Evolutionary conservation across 1,284 basidiomycete species (phyloP).

Genomic region (Trametes hirsuta): DNA sequence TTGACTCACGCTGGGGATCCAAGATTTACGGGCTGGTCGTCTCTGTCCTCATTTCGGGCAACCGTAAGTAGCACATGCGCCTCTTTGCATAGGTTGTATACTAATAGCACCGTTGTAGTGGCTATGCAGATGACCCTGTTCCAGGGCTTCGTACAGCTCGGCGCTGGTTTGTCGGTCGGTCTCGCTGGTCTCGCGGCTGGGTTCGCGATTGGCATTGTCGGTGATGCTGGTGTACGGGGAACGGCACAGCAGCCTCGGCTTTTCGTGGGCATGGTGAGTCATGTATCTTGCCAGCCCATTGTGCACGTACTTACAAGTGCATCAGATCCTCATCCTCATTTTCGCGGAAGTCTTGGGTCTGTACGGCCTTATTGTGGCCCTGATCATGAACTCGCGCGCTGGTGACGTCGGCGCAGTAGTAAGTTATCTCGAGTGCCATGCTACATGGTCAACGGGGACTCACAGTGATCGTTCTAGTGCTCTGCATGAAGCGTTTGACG

Average conservation of each 20-base stretch:
- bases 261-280: conserved; percentile 82
- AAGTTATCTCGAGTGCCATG: conserved; percentile 6
- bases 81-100: conserved; percentile 8
- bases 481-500: conserved; percentile 15
- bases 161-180: conserved; percentile 87
- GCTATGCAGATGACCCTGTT: conserved; percentile 64
- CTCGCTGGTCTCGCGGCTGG: conserved; percentile 89
- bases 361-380: conserved; percentile 86
- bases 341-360: conserved; percentile 86
- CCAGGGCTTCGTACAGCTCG: conserved; percentile 88
- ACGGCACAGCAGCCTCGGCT: conserved; percentile 91
- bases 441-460: background rate
- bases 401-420: conserved; percentile 30
- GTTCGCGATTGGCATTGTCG: conserved; percentile 93
- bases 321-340: conserved; percentile 73
- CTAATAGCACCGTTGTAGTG: conserved; percentile 40
- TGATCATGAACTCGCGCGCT: conserved; percentile 59
- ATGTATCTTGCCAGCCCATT: background rate
- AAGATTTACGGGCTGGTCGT: conserved; percentile 91
- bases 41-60: conserved; percentile 83
- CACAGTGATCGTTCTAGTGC: conserved; percentile 10
- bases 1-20: background rate
- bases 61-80: conserved; percentile 54
- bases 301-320: background rate
- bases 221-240: conserved; percentile 92